These are phyloP conservation scores for Knufia fluminis DNA, from an alignment of 2,329 filamentous ascomycete species.

Conservation along the genomic window DNA sequence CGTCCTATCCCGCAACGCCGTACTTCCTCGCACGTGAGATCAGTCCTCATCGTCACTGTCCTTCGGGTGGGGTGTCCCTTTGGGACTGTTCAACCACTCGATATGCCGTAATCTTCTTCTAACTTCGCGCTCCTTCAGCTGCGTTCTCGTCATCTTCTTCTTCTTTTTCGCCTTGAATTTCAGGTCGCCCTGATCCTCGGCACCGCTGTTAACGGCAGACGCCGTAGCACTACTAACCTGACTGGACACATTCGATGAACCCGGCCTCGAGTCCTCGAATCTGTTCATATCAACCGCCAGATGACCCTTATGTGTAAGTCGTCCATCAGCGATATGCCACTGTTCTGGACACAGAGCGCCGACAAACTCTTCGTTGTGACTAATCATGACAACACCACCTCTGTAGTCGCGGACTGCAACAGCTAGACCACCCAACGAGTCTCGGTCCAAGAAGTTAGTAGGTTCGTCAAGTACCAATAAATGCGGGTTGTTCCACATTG, in stretches of 20 bases:
- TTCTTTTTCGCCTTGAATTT: constrained; percentile 75
- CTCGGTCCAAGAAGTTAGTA: constrained; percentile 97
- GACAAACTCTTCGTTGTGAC: constrained; percentile 98
- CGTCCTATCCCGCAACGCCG: background rate
- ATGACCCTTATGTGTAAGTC: constrained; percentile 74
- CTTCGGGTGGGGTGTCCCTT: constrained; percentile 67
- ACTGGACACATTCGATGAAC: constrained; percentile 47
- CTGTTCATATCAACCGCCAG: constrained; percentile 65
- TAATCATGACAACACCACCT: constrained; percentile 98
- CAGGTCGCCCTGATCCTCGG: constrained; percentile 68
- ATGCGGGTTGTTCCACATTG: constrained; percentile 99
- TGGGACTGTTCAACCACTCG: constrained; percentile 73
- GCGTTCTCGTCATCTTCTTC: constrained; percentile 94
- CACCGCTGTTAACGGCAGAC: constrained; percentile 68
- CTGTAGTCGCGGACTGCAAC: constrained; percentile 97
- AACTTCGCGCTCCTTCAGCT: constrained; percentile 86
- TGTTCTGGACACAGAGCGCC: constrained; percentile 92
- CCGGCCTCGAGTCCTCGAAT: constrained; percentile 73
- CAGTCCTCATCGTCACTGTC: constrained; percentile 68
- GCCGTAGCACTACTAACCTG: constrained; percentile 48
- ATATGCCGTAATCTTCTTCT: constrained; percentile 78
- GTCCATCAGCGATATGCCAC: constrained; percentile 85
- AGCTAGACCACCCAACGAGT: constrained; percentile 92
- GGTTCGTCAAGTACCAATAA: constrained; percentile 95
- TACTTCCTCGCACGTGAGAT: background rate